Conservation (phyloP, 2,329 filamentous ascomycete species). For the Colletotrichum gloeosporioides region DNA sequence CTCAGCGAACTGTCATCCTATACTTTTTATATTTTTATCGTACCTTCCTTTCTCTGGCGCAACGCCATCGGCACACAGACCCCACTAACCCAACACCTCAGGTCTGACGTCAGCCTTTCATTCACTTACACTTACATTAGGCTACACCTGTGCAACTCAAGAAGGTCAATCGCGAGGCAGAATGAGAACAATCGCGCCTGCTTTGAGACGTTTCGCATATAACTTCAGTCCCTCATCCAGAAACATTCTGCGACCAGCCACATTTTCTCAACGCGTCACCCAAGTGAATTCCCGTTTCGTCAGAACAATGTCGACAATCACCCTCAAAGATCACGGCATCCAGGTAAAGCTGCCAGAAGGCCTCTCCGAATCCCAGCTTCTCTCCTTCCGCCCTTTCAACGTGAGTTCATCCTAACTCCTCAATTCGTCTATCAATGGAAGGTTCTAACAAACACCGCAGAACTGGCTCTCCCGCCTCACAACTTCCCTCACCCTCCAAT, state of each 20-base stretch:
- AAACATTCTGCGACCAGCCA: neutral
- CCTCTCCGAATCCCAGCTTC: constrained; percentile 49
- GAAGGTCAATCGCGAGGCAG: neutral
- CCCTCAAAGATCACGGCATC: constrained; percentile 40
- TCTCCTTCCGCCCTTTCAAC: constrained; percentile 55
- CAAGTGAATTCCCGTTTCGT: accelerated
- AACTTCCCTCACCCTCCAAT: constrained; percentile 52
- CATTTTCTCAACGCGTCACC: neutral
- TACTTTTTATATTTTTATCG: neutral
- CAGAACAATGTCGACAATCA: constrained; percentile 45
- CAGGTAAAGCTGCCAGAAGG: constrained; percentile 49
- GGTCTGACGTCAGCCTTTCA: constrained; percentile 4
- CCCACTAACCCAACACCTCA: neutral
- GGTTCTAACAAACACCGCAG: constrained; percentile 31
- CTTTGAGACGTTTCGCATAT: neutral
- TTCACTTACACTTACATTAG: neutral
- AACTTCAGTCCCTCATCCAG: neutral
- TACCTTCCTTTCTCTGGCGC: neutral
- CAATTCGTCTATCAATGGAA: neutral
- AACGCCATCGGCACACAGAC: neutral
- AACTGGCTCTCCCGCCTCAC: constrained; percentile 55
- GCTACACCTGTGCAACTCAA: neutral
- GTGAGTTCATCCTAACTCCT: constrained; percentile 29
- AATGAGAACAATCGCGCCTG: neutral
- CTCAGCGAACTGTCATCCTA: neutral